Evolutionary conservation across 1,284 basidiomycete species (phyloP), one percentile per base, ranked within the genome.

Genomic region (Thelephora terrestris): DNA sequence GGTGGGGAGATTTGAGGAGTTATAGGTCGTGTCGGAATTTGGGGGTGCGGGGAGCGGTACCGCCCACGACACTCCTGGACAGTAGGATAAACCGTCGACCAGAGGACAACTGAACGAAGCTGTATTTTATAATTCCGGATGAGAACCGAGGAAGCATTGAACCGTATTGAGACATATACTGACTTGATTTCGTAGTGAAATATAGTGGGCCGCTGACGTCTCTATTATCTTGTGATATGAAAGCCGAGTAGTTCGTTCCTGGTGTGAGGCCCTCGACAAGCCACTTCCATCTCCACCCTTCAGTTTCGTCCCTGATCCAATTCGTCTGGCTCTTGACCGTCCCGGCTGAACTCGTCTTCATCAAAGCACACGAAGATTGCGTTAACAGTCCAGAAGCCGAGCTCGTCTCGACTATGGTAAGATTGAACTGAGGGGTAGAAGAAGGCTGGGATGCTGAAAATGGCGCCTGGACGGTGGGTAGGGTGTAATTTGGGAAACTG

Each of bases 401-500:
- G 24, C 64, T 53, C 0, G 78, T 76, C 0, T 73, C 71, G 2
- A 74, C 65, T 36, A 85, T 51, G 32, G 82, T 57, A 6, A 87
- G 64, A 2, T 79, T 76, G 50, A 73, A 71, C 56, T 83, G 78
- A 1, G 71, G 68, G 0, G 68, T 52, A 5, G 62, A 55, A 3
- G 67, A 58, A 0, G 72, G 57, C 1, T 73, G 69, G 1, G 61
- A 59, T 1, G 64, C 45, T 0, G 77, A 74, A n/a, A 70, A 56
- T 0, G 75, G 64, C 12, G 75, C 57, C 55, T 81, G 78, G 0
- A 81, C 77, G 1, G 68, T 55, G 1, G 84, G 80, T 0, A 93
- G 74, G 1, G 84, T 85, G 62, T 90, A 93, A 58, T 91, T 91
- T 7, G 90, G 90, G 58, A 78, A 93, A 10, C 65, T 65, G 0